Evolutionary conservation across 495 filamentous ascomycete species (phyloP), one percentile per base, ranked within the genome.

Genomic region (Xylaria grammica): DNA sequence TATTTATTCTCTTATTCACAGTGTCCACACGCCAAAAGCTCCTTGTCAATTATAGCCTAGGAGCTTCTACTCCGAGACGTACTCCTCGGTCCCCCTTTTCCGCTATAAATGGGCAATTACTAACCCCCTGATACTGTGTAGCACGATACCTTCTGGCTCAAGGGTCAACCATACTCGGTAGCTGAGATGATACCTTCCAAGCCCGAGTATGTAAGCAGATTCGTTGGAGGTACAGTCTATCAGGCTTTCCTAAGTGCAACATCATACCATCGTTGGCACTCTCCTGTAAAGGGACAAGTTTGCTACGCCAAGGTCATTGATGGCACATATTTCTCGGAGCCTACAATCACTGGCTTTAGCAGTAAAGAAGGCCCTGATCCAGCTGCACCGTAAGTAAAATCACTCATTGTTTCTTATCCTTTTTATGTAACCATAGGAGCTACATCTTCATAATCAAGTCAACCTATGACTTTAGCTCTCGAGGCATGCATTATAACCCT

Each of bases 251-350:
- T 88, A 2, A 81, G 78, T 65, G 79, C 83, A 2, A 62, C 82
- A 50, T 82, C 79, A 52, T 88, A 88, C 50, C 86, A 88, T 62
- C 81, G 84, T 27, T 87, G 86, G 86, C 81, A 87, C 67, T 71
- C 79, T 0, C 86, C 85, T 4, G 82, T 87, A 1, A 72, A 62
- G 9, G 86, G 85, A 3, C 79, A 65, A 19, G 70, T 87, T 7
- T 69, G 80, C 7, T 81, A 82, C 24, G 74, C 79, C 0, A 75
- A 72, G 34, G 66, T 84, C 2, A 69, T 81, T 1, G 68, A 75
- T 10, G 88, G 88, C 0, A 85, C 86, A 0, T 90, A 90, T 68
- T 90, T 79, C 72, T 81, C 82, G 0, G 85, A 88, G 69, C 78
- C 79, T 0, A 66, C 79, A 7, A 83, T 82, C 53, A 74, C 82